Evolutionary conservation across 768 basidiomycete species (phyloP), one percentile per base, ranked within the genome.

Genomic region (Russula griseocarnosa): DNA sequence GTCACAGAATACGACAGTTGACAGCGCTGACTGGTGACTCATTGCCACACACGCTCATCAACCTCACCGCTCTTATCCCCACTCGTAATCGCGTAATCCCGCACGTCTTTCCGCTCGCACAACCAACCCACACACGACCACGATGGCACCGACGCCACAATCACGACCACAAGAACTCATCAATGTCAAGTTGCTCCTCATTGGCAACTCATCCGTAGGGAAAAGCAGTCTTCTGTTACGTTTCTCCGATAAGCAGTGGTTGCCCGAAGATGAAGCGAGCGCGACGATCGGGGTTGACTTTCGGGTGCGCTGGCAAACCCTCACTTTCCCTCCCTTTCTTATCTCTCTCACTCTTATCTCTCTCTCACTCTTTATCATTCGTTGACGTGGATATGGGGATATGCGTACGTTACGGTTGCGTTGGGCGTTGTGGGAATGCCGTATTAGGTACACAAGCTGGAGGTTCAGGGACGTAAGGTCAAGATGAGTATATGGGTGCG

Each of bases 401-500:
- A 6, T 3, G 53, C 11, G 10, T 28, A 47, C 30, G 67, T 3
- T 44, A 44, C 62, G 64, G 55, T 54, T 30, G 34, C 13, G 5
- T n/a, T n/a, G 44, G 7, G 5, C 24, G 20, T 13, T 24, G 20
- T 44, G 16, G 47, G 30, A 20, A 13, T 47, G 34, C 11, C 26
- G 7, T 61, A 64, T 57, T 73, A 90, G 90, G 88, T 92, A 30
- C 90, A 92, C 74, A 92, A 90, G 80, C 90, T 94, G 90, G 86
- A 88, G 26, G 80, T 92, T 55, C 85, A 86, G 58, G 86, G 89
- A 61, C 87, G 83, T 80, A 90, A 83, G 71, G 89, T 92, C 68
- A 98, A 98, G 76, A 79, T 99, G 20, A 94, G 90, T 61, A 96
- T 98, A 75, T 99, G 97, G 97, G 95, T 96, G 69, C 66, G 87